phyloP scores from a whole-genome alignment of 805 yeast genomes.

The Saturnispora galanensis region DNA sequence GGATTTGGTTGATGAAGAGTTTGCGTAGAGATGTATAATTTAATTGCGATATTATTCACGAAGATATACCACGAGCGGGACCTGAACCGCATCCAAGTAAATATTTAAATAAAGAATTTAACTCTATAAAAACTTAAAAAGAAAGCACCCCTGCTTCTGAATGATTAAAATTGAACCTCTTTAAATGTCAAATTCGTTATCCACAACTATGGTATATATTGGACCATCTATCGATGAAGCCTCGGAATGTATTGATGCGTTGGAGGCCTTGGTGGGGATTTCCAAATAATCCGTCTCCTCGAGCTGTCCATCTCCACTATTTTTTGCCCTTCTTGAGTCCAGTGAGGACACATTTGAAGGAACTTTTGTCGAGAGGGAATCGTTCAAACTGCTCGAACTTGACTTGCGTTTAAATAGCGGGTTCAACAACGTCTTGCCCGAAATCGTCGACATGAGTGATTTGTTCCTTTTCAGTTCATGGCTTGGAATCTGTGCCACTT shows the following conservation, averaged over 20 bases:
- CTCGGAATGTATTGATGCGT: neutral
- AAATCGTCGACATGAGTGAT: neutral
- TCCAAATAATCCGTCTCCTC: neutral
- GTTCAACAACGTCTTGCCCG: neutral
- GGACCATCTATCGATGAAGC: neutral
- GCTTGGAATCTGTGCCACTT: too few species aligned
- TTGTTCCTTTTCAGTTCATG: slow-evolving; percentile 1
- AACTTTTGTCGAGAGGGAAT: neutral
- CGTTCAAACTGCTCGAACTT: slow-evolving; percentile 1
- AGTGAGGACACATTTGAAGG: neutral
- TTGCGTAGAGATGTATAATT: slow-evolving; percentile 7
- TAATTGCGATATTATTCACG: neutral
- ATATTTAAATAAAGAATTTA: too few species aligned
- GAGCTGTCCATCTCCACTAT: neutral
- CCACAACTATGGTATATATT: slow-evolving; percentile 1
- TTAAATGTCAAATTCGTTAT: slow-evolving; percentile 2
- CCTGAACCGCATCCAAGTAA: neutral
- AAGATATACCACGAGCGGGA: neutral
- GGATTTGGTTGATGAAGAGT: slow-evolving; percentile 18
- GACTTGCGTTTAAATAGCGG: slow-evolving; percentile 4
- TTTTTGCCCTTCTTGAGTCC: neutral
- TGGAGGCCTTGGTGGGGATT: neutral
- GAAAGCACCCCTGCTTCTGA: too few species aligned
- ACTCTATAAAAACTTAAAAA: too few species aligned
- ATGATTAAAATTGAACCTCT: neutral